Conservation (phyloP, 306 rosid genomes). For the Cajanus cajan region DNA sequence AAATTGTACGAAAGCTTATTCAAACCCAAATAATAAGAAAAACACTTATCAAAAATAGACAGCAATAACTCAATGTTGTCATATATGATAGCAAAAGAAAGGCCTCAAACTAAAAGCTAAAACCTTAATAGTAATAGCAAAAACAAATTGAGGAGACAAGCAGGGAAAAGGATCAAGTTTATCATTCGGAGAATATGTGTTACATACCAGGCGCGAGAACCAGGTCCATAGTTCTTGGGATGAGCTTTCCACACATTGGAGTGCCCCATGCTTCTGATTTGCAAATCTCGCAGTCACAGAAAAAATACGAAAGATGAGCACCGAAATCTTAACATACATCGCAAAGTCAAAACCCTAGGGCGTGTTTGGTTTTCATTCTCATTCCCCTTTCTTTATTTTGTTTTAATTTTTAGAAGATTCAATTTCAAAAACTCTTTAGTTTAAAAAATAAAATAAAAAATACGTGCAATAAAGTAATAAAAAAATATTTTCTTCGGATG, state of each 20-base stretch:
- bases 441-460: not conserved
- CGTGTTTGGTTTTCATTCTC: not conserved
- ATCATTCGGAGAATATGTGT: not conserved
- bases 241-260: constrained; percentile 92
- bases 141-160: not conserved
- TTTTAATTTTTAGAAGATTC: not conserved
- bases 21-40: not conserved
- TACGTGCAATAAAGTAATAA: too few species aligned
- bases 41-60: not conserved
- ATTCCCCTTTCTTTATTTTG: not conserved
- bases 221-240: constrained; percentile 92
- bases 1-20: not conserved
- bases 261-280: constrained; percentile 65
- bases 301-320: not conserved
- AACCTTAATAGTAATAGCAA: not conserved
- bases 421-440: not conserved
- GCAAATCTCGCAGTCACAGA: not conserved
- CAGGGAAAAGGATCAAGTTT: not conserved
- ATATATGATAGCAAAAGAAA: not conserved
- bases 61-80: not conserved
- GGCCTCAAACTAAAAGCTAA: not conserved
- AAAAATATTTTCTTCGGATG: too few species aligned
- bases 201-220: constrained; percentile 83
- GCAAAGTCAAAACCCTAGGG: constrained; percentile 45
- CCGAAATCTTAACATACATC: not conserved